Evolutionary conservation across 495 filamentous ascomycete genomes (phyloP).

Genomic region (Penicillium soppii): DNA sequence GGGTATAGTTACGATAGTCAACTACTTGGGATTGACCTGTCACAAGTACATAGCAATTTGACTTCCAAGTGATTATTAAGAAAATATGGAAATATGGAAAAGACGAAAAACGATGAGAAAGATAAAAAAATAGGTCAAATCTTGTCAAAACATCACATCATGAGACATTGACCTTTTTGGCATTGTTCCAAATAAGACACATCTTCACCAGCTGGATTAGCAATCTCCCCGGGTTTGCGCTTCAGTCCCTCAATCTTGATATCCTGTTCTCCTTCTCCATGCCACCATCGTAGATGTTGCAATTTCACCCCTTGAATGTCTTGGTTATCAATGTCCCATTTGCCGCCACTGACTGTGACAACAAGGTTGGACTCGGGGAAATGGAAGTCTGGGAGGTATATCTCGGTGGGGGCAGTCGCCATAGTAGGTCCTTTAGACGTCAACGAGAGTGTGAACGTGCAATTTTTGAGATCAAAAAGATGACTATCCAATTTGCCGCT

Average conservation of each 20-base stretch:
- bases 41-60: neutral
- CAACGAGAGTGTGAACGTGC: constrained; percentile 68
- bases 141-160: constrained; percentile 47
- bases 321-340: constrained; percentile 78
- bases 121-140: too few species aligned
- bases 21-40: too few species aligned
- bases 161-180: constrained; percentile 47
- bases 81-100: too few species aligned
- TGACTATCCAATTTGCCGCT: constrained; percentile 66
- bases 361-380: constrained; percentile 71
- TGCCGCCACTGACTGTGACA: constrained; percentile 78
- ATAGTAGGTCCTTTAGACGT: constrained; percentile 49
- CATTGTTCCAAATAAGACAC: constrained; percentile 63
- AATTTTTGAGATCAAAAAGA: constrained; percentile 76
- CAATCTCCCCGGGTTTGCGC: constrained; percentile 50
- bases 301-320: constrained; percentile 64
- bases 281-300: constrained; percentile 87
- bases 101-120: too few species aligned
- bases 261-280: constrained; percentile 77
- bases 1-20: too few species aligned
- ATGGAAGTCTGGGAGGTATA: constrained; percentile 90
- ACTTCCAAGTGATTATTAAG: too few species aligned
- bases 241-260: constrained; percentile 76
- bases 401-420: constrained; percentile 69
- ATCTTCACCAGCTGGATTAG: constrained; percentile 47